Conservation (phyloP, 805 yeast genomes). For the Zygosaccharomyces kombuchaensis region DNA sequence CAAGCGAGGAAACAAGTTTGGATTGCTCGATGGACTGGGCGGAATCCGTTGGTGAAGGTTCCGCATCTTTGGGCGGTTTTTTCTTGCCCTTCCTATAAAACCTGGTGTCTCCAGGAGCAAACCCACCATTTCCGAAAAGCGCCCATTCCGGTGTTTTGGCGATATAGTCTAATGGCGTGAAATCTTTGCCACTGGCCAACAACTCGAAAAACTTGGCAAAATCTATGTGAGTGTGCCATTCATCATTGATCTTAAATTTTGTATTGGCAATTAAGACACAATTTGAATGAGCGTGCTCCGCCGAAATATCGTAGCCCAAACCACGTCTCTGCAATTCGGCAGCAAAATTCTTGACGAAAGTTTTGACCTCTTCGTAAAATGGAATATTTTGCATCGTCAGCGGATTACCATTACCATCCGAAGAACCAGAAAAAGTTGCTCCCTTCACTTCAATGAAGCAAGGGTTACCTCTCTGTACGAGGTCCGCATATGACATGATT, state of each 20-base stretch:
- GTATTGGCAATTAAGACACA: slow-evolving; percentile 79
- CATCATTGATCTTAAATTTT: slow-evolving; percentile 62
- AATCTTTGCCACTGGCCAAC: slow-evolving; percentile 57
- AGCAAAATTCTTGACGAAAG: slow-evolving; percentile 62
- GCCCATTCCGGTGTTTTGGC: slow-evolving; percentile 89
- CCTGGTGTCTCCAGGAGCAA: slow-evolving; percentile 79
- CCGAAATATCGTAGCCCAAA: slow-evolving; percentile 74
- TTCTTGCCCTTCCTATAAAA: slow-evolving; percentile 54
- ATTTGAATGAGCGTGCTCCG: slow-evolving; percentile 94
- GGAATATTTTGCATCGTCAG: slow-evolving; percentile 95
- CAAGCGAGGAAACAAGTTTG: neutral
- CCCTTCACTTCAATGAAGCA: slow-evolving; percentile 91
- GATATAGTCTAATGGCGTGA: slow-evolving; percentile 75
- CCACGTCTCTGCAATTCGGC: slow-evolving; percentile 62
- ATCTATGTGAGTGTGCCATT: slow-evolving; percentile 88
- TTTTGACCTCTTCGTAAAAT: slow-evolving; percentile 82
- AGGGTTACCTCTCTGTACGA: slow-evolving; percentile 77
- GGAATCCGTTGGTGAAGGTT: neutral
- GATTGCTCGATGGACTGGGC: neutral
- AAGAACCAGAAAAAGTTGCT: slow-evolving; percentile 92
- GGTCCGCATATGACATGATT: slow-evolving; percentile 75
- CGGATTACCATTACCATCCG: slow-evolving; percentile 78
- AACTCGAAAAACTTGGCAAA: slow-evolving; percentile 71
- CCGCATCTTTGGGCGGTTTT: slow-evolving; percentile 35
- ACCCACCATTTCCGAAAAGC: slow-evolving; percentile 86